Base-by-base conservation (phyloP, 2,329 filamentous ascomycete genomes). In the Westerdykella sp. region DNA sequence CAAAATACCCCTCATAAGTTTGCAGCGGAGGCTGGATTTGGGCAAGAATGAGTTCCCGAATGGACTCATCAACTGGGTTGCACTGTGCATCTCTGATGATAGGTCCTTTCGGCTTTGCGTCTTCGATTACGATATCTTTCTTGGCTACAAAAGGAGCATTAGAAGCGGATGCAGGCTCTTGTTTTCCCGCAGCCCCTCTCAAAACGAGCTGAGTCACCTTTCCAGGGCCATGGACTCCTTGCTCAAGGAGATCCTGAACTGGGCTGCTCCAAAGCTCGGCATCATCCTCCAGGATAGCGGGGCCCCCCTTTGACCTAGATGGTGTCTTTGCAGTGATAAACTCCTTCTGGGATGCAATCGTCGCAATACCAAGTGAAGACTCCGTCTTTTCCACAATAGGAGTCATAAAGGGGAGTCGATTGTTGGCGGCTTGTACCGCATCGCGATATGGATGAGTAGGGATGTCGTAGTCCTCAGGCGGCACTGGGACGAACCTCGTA, bases 381-480 rank as follows among this genome's bases (percentile, higher is more conserved):
- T 98, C 93, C 0, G 93, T 98, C 56, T 88, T 83, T 67, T 98
- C 93, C 1, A 93, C 91, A 53, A 98, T 98, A 1, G 93, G 93
- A 0, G 93, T 98, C 93, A 98, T 97, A 65, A 97, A 98, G 3
- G 91, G 93, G 9, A 97, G 74, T 42, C 90, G 84, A 67, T 90
- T 95, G 59, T 96, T 94, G 46, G 89, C 88, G 66, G 84, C 76
- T 63, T 89, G 78, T 30, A 72, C 78, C 60, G 87, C 80, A 66
- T 95, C 86, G 60, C 89, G 83, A 74, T 85, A 95, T 45, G 87
- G 85, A 38, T 83, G 78, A 44, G 78, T 84, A 14, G 87, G 84
- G 36, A 87, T 80, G 53, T 90, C 81, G 63, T 89, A 95, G 65
- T 94, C 87, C 60, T 95, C 87, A 0, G 89, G 89, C 1, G 85